Evolutionary conservation across 2,329 filamentous ascomycete genomes (phyloP), one percentile per base, ranked within the genome.

Genomic region (Chaetomiaceae sp.): DNA sequence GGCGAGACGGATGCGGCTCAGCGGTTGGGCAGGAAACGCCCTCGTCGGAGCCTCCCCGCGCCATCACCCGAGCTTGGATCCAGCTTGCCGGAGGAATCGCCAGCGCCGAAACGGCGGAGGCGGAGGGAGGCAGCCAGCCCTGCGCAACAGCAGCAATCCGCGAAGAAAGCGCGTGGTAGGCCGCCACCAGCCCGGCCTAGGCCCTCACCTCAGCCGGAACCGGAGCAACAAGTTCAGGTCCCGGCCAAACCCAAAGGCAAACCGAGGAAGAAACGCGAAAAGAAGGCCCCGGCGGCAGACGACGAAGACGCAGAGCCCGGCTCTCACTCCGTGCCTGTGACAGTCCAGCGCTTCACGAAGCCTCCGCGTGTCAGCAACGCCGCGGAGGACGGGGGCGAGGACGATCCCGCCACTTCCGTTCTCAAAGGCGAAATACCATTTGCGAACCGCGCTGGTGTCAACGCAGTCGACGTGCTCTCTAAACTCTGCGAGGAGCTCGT

Each of bases 401-500:
- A 70, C 34, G 73, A 73, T 3, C 65, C 65, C 3, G 64, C 65
- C 8, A 67, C 66, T 3, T 71, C 80, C 39, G 70, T 76, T 0
- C 67, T 79, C 4, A 72, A 73, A 39, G 62, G 68, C 2, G 74
- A 78, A 4, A 78, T 83, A 2, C 77, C 79, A 0, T 79, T 77
- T 54, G 68, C 73, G 0, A 77, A 75, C 57, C 72, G 74, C 14
- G 66, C 69, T 19, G 78, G 79, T 40, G 81, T 84, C 57, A 86
- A 81, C 42, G 73, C 78, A 0, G 70, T 85, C 2, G 82, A 86
- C 57, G 81, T 85, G 1, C 70, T 86, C 33, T 71, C 76, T 5
- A 76, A 83, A 55, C 72, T 84, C 13, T 85, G 79, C 60, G 75
- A 81, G 30, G 81, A 85, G 59, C 72, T 83, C 27, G 70, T 83